A percentile compares a stretch with the other conserved stretches of the same genome.
These are phyloP conservation scores for Starmerella apicola DNA, from an alignment of 805 yeast genomes.

Conservation along the genomic window DNA sequence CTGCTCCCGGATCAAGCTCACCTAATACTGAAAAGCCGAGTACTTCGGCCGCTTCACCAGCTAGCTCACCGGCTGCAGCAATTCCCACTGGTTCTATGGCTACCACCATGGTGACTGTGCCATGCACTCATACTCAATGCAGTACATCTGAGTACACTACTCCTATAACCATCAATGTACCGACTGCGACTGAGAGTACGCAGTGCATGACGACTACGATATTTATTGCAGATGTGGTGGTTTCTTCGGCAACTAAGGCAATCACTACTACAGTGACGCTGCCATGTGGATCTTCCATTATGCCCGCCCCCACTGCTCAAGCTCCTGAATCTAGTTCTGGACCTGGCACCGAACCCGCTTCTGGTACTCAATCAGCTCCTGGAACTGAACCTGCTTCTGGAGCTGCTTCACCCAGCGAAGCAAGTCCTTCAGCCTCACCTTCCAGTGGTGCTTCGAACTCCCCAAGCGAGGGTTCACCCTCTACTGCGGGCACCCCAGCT, in stretches of 20 bases:
- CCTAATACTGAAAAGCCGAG: neutral
- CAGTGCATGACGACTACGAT: constrained; percentile 8
- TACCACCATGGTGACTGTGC: constrained; percentile 5
- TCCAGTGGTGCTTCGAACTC: too few species aligned
- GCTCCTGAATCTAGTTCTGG: neutral
- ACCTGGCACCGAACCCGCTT: neutral
- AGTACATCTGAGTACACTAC: constrained; percentile 1
- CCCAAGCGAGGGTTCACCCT: too few species aligned
- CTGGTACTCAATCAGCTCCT: too few species aligned
- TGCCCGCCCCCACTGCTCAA: neutral
- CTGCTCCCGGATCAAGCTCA: neutral
- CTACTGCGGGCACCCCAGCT: too few species aligned
- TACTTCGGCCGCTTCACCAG: too few species aligned
- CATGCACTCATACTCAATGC: constrained; percentile 9
- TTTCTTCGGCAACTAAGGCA: constrained; percentile 4
- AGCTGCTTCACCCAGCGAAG: too few species aligned
- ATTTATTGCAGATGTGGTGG: neutral
- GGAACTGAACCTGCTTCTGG: neutral
- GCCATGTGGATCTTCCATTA: constrained; percentile 4
- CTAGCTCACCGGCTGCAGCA: too few species aligned
- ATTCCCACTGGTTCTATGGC: neutral
- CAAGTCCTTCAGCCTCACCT: too few species aligned
- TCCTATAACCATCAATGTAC: constrained; percentile 2
- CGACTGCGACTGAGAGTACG: constrained; percentile 3
- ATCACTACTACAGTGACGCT: constrained; percentile 5